phyloP scores from a whole-genome alignment of 1,139 yeast species.

The Keqinozyma sinolaborantium region DNA sequence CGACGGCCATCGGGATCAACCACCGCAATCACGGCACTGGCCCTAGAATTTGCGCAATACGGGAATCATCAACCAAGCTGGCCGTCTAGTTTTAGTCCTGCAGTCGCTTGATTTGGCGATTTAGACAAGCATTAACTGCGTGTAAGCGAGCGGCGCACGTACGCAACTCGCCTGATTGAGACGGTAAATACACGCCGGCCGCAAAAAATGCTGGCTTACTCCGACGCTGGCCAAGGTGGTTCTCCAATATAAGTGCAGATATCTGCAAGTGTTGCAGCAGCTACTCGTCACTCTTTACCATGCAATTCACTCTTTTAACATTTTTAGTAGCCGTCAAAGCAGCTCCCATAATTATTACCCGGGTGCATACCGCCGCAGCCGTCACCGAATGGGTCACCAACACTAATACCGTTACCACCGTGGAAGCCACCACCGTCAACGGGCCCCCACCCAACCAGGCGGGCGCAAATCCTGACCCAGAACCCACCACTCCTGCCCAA shows the following conservation, averaged over 20 bases:
- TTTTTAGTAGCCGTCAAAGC: slow-evolving; percentile 23
- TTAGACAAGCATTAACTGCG: no score
- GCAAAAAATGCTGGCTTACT: not conserved
- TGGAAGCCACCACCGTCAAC: slow-evolving; percentile 49
- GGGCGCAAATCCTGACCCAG: slow-evolving; percentile 11
- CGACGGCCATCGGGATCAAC: no score
- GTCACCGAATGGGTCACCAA: slow-evolving; percentile 22
- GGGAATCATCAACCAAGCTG: no score
- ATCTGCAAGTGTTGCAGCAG: no score
- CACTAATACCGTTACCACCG: slow-evolving; percentile 37
- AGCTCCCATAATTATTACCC: slow-evolving; percentile 25
- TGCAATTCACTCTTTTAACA: slow-evolving; percentile 14
- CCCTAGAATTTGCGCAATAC: no score
- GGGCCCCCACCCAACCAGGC: slow-evolving; percentile 10
- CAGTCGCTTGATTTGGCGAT: no score
- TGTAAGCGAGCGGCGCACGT: no score
- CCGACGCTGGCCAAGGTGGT: no score
- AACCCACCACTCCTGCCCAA: slow-evolving; percentile 12
- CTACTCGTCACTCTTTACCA: slow-evolving; percentile 8
- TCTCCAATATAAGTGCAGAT: no score
- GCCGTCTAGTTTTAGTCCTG: no score
- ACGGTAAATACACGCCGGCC: not conserved
- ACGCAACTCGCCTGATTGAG: no score
- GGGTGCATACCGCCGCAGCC: slow-evolving; percentile 27
- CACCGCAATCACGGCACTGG: no score